Base-by-base conservation (phyloP, 192 early-diverging fungal species). In the Coemansia sp. region DNA sequence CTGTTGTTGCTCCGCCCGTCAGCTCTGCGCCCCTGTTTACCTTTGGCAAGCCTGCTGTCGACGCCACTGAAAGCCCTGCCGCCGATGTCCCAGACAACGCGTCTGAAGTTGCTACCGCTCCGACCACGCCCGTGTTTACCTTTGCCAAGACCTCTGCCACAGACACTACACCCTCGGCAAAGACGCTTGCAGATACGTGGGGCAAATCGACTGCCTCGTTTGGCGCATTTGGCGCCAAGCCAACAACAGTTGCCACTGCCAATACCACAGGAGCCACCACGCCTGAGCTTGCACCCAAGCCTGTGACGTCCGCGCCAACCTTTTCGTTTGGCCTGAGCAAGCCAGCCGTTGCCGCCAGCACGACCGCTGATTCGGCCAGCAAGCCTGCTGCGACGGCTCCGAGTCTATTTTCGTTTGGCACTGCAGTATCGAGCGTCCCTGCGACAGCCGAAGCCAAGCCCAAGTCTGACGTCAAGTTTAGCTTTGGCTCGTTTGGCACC, bases 291-390 rank as follows among this genome's bases (percentile, higher is more conserved):
- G 29, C 35, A 11, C 9, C 58, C 21, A 59, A 63, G 38, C 40
- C 62, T 17, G 41, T 53, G 21, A 14, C 41, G 29, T 39, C 35
- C 26, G 32, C 22, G 21, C 46, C 48, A 0, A 44, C 53, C 21
- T 62, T 62, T n/a, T 58, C 40, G 12, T 72, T 66, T 59, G 60
- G 64, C 39, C 37, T 53, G 48, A 40, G 18, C 53, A 61, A 33
- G 46, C 41, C 46, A 7, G 35, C 55, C n/a, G 34, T 35, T 56
- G 14, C 56, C 4, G 8, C 35, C 12, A 40, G 37, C 38, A 41
- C 56, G 11, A 37, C 37, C 22, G 56, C 36, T 8, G 36, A n/a
- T n/a, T n/a, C n/a, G n/a, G n/a, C 55, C 0, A 56, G 35, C 39
- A 62, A 62, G 38, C 60, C 60, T 6, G 46, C 60, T n/a, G 48